phyloP scores from a whole-genome alignment of 2,329 filamentous ascomycete genomes.

The Huntiella savannae region DNA sequence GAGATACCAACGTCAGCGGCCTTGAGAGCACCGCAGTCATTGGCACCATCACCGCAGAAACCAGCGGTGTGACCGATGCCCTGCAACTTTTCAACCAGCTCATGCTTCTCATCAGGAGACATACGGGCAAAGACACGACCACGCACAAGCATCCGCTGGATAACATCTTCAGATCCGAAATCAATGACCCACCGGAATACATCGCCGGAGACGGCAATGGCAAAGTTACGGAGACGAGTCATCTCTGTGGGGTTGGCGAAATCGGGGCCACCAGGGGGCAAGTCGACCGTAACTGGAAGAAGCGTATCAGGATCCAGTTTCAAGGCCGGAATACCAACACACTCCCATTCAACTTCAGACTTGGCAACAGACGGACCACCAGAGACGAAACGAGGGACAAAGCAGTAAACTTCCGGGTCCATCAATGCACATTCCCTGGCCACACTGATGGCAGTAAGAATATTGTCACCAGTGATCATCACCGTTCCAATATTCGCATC shows the following conservation, averaged over 20 bases:
- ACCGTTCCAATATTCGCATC: slow-evolving; percentile 71
- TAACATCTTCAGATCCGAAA: slow-evolving; percentile 61
- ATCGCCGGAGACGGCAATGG: slow-evolving; percentile 75
- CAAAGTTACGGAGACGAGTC: slow-evolving; percentile 65
- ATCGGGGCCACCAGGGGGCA: slow-evolving; percentile 49
- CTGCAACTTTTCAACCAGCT: slow-evolving; percentile 90
- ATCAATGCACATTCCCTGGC: slow-evolving; percentile 77
- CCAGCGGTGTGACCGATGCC: slow-evolving; percentile 88
- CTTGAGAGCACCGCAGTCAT: slow-evolving; percentile 92
- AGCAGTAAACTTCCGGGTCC: slow-evolving; percentile 67
- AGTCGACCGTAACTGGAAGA: slow-evolving; percentile 43
- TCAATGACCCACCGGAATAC: slow-evolving; percentile 95
- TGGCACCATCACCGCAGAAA: slow-evolving; percentile 93
- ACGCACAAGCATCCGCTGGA: slow-evolving; percentile 72
- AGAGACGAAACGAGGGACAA: slow-evolving; percentile 72
- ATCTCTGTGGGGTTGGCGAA: slow-evolving; percentile 73
- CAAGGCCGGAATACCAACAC: slow-evolving; percentile 60
- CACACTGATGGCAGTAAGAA: slow-evolving; percentile 88
- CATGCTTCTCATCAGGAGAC: slow-evolving; percentile 97
- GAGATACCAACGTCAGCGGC: slow-evolving; percentile 96
- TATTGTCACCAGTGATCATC: slow-evolving; percentile 98
- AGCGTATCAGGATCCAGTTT: slow-evolving; percentile 61
- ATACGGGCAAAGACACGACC: slow-evolving; percentile 94
- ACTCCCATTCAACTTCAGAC: slow-evolving; percentile 70
- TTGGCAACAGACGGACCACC: slow-evolving; percentile 26